Percentiles rank a stretch among this genome's conserved stretches.
These are phyloP conservation scores for Saksenaea vasiformis DNA, from an alignment of 371 early-diverging fungal genomes.

Conservation along the genomic window DNA sequence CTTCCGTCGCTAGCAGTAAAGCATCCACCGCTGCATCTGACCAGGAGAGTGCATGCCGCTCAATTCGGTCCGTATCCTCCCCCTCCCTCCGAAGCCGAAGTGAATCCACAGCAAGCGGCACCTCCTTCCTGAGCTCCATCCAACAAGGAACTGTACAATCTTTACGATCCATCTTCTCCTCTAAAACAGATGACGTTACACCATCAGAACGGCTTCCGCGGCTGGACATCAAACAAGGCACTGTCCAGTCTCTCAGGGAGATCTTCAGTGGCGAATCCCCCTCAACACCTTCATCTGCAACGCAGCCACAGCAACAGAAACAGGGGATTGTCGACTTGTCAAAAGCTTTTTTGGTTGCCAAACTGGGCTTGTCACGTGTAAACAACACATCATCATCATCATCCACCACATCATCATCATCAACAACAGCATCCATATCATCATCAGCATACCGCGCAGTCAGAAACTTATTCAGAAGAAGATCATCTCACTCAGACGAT, in stretches of 20 bases:
- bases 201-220: conserved; percentile 12
- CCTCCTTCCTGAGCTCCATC: conserved; percentile 36
- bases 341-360: conserved; percentile 9
- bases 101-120: conserved; percentile 23
- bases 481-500: background rate
- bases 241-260: conserved; percentile 37
- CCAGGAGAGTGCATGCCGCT: conserved; percentile 20
- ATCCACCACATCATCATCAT: conserved; percentile 7
- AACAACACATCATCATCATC: conserved; percentile 7
- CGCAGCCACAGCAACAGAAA: conserved; percentile 6
- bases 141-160: conserved; percentile 50
- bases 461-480: conserved; percentile 1
- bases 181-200: background rate
- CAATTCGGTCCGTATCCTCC: conserved; percentile 13
- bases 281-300: background rate
- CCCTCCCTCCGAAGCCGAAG: conserved; percentile 14
- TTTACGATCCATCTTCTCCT: conserved; percentile 35
- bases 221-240: conserved; percentile 38
- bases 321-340: background rate
- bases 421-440: conserved; percentile 7
- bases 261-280: conserved; percentile 18
- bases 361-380: background rate
- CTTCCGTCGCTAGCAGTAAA: conserved; percentile 11
- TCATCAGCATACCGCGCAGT: conserved; percentile 10
- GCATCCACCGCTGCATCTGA: conserved; percentile 17